Base-by-base conservation (phyloP, 345 rosid species). In the Euphorbia tirucalli region DNA sequence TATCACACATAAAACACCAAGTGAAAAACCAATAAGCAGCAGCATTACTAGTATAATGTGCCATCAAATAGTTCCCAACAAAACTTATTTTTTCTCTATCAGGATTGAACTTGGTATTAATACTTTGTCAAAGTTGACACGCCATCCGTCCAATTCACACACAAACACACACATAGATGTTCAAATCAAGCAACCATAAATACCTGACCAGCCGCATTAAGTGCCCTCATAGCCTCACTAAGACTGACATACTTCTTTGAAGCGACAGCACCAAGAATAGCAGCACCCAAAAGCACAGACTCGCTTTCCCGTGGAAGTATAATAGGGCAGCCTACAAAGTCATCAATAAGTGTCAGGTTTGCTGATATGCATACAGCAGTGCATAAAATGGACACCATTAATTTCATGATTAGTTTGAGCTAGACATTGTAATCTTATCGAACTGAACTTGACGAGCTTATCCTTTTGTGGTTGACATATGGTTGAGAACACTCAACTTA, bases 251-350 rank as follows among this genome's bases (percentile, higher is more conserved):
- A 89, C 75, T 72, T 85, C 84, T 88, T 94, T 68, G 90, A 83
- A 69, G 96, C 96, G 65, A 92, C 97, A 0, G 90, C 89, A 70
- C 98, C 98, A 18, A 92, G 96, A 81, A 92, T 94, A 21, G 99
- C 93, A 77, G 93, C 96, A 81, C 97, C 97, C 70, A 94, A 75
- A 46, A 94, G 97, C 66, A 89, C 92, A 44, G 96, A 86, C 83
- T 90, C 93, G 71, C 84, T 90, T 84, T 92, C 97, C 62, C 91
- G 90, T 0, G 98, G 98, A 78, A 90, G 97, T 75, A 92, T 77
- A 50, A 94, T 87, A 25, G 93, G 87, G 78, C 89, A 94, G 85
- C 97, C 98, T 92, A 82, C 72, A 81, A 35, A 71, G 21, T 18
- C 16, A 52, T 16, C 4, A 41, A 49, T 0, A 25, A 16, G 43